Percentiles rank a stretch among this genome's conserved stretches.
Evolutionary conservation across 202 grass and related monocot genomes (phyloP).

Genomic region (Dendrocalamus latiflorus): DNA sequence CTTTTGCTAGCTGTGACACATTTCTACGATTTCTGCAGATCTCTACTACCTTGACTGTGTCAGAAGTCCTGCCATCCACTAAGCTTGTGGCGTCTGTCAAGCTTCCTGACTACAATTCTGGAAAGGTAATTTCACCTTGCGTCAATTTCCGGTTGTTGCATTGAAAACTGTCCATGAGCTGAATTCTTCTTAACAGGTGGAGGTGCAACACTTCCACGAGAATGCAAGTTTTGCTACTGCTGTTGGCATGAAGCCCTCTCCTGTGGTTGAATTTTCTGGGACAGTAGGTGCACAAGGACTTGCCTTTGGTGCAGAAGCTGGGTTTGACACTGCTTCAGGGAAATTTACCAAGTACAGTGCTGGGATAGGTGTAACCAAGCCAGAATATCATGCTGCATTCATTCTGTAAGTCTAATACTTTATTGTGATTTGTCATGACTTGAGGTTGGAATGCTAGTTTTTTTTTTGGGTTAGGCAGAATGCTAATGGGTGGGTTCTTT

Average conservation of each 20-base stretch:
- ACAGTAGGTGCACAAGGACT: slow-evolving; percentile 63
- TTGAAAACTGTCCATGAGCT: not conserved
- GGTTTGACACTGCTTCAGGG: slow-evolving; percentile 73
- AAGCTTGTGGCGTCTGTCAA: slow-evolving; percentile 80
- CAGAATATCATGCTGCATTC: slow-evolving; percentile 64
- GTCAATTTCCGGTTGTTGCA: slow-evolving; percentile 5
- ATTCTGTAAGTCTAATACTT: slow-evolving; percentile 64
- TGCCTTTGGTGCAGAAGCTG: slow-evolving; percentile 68
- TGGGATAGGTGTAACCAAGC: no score
- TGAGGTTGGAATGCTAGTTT: not conserved
- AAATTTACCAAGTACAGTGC: slow-evolving; percentile 86
- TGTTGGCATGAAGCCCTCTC: slow-evolving; percentile 66
- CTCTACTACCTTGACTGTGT: slow-evolving; percentile 74
- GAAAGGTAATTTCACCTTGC: slow-evolving; percentile 58
- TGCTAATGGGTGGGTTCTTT: no score
- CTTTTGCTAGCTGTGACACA: slow-evolving; percentile 14
- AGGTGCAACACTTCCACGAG: no score
- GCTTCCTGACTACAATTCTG: slow-evolving; percentile 83
- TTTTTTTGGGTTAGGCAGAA: not conserved
- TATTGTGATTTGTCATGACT: slow-evolving; percentile 9
- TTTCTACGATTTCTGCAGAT: slow-evolving; percentile 49
- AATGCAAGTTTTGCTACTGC: no score
- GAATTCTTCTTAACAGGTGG: slow-evolving; percentile 50
- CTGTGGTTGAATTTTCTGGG: slow-evolving; percentile 74
- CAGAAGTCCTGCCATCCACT: slow-evolving; percentile 72